Evolutionary conservation across 495 filamentous ascomycete species (phyloP).

Genomic region (Aspergillus biplanus): DNA sequence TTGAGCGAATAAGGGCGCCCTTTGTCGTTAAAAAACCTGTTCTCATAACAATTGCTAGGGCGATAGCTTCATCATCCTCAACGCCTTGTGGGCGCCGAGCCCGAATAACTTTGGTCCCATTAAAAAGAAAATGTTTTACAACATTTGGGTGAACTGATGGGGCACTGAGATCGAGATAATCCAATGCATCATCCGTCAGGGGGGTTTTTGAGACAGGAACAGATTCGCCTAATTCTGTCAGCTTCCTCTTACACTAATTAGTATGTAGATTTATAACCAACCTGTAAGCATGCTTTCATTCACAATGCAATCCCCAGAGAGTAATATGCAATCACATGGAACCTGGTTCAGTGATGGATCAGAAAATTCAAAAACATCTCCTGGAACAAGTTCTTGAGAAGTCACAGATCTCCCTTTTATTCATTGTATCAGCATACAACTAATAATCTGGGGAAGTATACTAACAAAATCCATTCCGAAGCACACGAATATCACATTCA

Average conservation of each 20-base stretch:
- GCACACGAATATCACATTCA: constrained; percentile 90
- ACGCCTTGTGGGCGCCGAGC: constrained; percentile 84
- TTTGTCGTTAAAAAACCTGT: constrained; percentile 98
- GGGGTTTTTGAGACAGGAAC: constrained; percentile 94
- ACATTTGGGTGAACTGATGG: constrained; percentile 78
- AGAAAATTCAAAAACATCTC: constrained; percentile 96
- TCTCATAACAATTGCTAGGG: constrained; percentile 85
- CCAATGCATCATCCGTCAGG: constrained; percentile 79
- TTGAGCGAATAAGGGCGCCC: constrained; percentile 92
- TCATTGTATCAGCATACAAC: not conserved
- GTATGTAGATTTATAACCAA: constrained; percentile 32
- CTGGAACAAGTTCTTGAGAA: constrained; percentile 88
- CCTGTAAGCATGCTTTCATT: constrained; percentile 99
- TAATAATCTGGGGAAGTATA: constrained; percentile 14
- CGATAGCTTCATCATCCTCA: constrained; percentile 86
- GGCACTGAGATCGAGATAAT: constrained; percentile 71
- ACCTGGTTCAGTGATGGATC: constrained; percentile 94
- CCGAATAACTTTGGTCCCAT: constrained; percentile 92
- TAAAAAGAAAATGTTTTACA: constrained; percentile 88
- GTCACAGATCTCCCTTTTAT: constrained; percentile 76
- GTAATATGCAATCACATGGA: constrained; percentile 88
- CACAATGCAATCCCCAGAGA: constrained; percentile 96
- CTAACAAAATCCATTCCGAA: constrained; percentile 93
- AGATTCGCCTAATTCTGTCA: constrained; percentile 74
- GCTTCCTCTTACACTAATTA: not conserved